Base-by-base conservation (phyloP, 371 early-diverging fungal species). In the Mucor mucedo region DNA sequence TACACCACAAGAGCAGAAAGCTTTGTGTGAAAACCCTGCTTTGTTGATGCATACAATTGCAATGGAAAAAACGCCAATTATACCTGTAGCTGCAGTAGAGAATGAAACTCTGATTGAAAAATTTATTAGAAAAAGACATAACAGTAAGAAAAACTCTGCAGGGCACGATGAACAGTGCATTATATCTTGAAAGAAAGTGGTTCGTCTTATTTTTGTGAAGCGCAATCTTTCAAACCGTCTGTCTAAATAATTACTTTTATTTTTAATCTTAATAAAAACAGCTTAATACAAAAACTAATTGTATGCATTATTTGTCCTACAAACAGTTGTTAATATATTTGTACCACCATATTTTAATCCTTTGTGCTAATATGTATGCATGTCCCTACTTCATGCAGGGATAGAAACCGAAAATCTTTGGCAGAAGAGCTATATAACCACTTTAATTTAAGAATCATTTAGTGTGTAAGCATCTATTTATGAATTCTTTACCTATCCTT, bases 11-110 rank as follows among this genome's bases (percentile, higher is more conserved):
- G 74, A 79, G 55, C 72, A 76, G 29, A 57, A 61, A 7, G 78
- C 78, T 0, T 56, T 78, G 0, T 66, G 58, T 38, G 63, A 75
- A 45, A 78, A 78, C 30, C 73, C 69, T n/a, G 75, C 75, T 1
- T 40, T 75, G 27, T 44, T 78, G 29, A 49, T 49, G 49, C 49
- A 49, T 30, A 49, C 49, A 5, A 49, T 49, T 4, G 28, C 49
- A 28, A 49, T 49, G 49, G 49, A 49, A 30, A 49, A 49, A 29
- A 30, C 49, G 10, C 9, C 49, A 2, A 30, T 49, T 28, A 6
- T 49, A 11, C 49, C 49, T 16, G 21, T 30, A 28, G 28, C 21
- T 10, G 49, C 30, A 49, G 28, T 13, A 5, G 30, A 49, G 5
- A 30, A 49, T 29, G 30, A 49, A 30, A 49, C 49, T 2, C 9